Evolutionary conservation across 208 protist species (phyloP).

Genomic region (Trypanosoma mega): DNA sequence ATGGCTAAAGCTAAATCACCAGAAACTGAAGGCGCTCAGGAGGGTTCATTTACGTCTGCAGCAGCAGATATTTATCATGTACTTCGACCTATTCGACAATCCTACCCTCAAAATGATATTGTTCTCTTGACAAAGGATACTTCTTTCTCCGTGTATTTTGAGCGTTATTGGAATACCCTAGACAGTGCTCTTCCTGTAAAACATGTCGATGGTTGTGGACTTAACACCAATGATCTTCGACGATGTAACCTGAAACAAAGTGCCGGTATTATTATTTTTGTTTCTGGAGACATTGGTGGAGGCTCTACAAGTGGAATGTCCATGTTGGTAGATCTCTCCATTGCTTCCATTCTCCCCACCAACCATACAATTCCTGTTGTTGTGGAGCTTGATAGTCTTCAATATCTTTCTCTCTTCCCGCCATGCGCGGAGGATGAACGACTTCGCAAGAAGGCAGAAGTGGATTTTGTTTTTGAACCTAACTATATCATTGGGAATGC

Average conservation of each 20-base stretch:
- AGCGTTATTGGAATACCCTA: constrained; percentile 46
- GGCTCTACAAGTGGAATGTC: constrained; percentile 81
- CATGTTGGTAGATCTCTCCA: constrained; percentile 71
- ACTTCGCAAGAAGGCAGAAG: constrained; percentile 57
- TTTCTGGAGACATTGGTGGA: constrained; percentile 69
- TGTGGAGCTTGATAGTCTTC: constrained; percentile 71
- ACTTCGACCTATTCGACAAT: constrained; percentile 54
- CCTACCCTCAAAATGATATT: constrained; percentile 67
- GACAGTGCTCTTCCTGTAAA: constrained; percentile 42
- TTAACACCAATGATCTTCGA: constrained; percentile 67
- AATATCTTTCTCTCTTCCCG: constrained; percentile 73
- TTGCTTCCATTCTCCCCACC: constrained; percentile 66
- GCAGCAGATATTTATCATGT: constrained; percentile 71
- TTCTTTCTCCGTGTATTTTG: constrained; percentile 73
- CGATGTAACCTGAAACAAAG: constrained; percentile 70
- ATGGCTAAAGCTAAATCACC: constrained; percentile 57
- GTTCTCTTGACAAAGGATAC: constrained; percentile 75
- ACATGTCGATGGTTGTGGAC: constrained; percentile 67
- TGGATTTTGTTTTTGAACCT: constrained; percentile 81
- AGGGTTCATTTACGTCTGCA: constrained; percentile 50
- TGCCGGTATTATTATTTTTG: constrained; percentile 72
- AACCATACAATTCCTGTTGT: constrained; percentile 69
- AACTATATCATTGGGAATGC: constrained; percentile 86
- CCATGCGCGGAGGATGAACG: constrained; percentile 60
- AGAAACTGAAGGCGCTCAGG: constrained; percentile 56